Evolutionary conservation across 139 green algal genomes (phyloP), one percentile per base, ranked within the genome.

Genomic region (Astrephomene gubernaculifera): DNA sequence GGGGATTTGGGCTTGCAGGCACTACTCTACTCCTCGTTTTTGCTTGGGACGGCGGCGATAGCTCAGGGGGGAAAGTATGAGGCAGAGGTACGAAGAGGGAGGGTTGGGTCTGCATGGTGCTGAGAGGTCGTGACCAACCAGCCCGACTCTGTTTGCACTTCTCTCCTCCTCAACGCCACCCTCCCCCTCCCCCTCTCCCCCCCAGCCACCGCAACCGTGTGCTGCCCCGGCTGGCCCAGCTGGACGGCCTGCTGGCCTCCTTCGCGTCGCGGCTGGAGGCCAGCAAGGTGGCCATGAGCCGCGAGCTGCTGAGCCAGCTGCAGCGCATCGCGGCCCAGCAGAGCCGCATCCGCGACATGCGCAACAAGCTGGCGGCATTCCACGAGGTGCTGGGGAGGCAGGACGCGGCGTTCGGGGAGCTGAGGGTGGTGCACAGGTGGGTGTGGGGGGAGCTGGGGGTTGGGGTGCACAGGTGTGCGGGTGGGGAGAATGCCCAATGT

Each of bases 271-370:
- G 44, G 5, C 45, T 43, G 29, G 79, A 86, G 64, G 65, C 65
- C 0, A 44, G 33, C 45, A 86, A 86, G 79, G 79, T 83, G 76
- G 82, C 82, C 43, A 96, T 98, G 92, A 93, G 86, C 4, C 57
- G 57, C 35, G 94, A 96, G 69, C 96, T 97, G 63, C 68, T 96
- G 80, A 29, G 12, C 31, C 94, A 97, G 91, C 92, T 99, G 90
- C 93, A 92, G 86, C 73, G 61, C 64, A 95, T 98, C 49, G 79
- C 81, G 36, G 83, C 75, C 43, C 89, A 96, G 76, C 96, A 99
- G 92, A 94, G 81, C 80, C 92, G 92, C 61, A 98, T 99, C 87
- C 85, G 93, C 24, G 95, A 97, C 79, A 93, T 98, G 88, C 92
- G 91, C 61, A 90, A 95, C 83, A 94, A 95, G 86, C 93, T 98